Evolutionary conservation across 176 grass and related monocot species (phyloP), one percentile per base, ranked within the genome.

Genomic region (Triticum dicoccoides): DNA sequence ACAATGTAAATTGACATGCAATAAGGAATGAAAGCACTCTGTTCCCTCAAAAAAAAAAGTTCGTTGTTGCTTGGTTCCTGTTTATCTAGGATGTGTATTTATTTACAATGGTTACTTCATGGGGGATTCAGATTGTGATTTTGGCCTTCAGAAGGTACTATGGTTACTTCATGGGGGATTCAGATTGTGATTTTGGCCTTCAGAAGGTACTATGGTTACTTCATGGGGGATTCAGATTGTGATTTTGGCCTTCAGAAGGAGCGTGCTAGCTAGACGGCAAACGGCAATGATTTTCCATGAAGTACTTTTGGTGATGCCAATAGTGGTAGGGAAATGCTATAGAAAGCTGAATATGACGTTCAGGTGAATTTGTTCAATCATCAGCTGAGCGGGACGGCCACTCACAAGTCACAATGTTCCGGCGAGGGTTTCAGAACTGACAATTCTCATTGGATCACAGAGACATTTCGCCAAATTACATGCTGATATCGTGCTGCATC

Each of bases 331-430:
- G 91, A 93, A 86, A 80, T 88, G 69, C 35, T 90, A 6, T 39
- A 87, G 64, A 81, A 61, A 85, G 38, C 44, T 74, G 91, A 84
- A 33, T 81, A 79, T 80, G 82, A 88, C 37, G 78, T 93, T 78
- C 88, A 86, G 88, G 85, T 90, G 86, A 56, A 41, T 71, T 23
- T 23, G 23, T 25, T 24, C 9, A 3, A 24, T 38, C 37, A 63
- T 63, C n/a, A 63, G 23, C n/a, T 64, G 9, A 64, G 4, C 23
- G 4, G 1, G 62, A 25, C 24, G 24, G 24, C 24, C 24, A 25
- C 24, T 25, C 24, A 25, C 24, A 25, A 25, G 24, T 25, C 24
- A 64, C 11, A 15, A 51, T 30, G 25, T 73, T 44, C 21, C 6
- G 21, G 20, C 3, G 11, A 45, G 45, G 38, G 10, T 73, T 44